Percentiles rank a stretch among this genome's conserved stretches.
phyloP scores from a whole-genome alignment of 768 basidiomycete genomes.

The Suillus paluster region DNA sequence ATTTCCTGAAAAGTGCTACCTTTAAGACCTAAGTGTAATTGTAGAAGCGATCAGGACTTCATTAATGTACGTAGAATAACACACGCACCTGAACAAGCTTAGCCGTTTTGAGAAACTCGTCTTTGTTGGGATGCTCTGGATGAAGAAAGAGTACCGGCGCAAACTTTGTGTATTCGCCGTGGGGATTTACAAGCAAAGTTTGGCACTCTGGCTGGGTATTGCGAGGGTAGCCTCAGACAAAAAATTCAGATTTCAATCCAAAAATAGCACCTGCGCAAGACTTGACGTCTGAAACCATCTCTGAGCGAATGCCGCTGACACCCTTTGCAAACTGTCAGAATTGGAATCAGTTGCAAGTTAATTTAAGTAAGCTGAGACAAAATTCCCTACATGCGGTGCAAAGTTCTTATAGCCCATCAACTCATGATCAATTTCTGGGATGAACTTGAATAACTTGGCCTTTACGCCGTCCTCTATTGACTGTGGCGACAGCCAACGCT shows the following conservation, averaged over 20 bases:
- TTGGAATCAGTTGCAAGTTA: not conserved
- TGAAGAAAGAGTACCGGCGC: conserved; percentile 2
- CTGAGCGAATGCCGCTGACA: not conserved
- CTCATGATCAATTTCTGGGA: not conserved
- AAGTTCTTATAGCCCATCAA: conserved; percentile 2
- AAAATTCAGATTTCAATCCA: not conserved
- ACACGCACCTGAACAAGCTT: conserved; percentile 1
- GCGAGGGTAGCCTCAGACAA: not conserved
- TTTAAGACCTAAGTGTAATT: conserved; percentile 1
- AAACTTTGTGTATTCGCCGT: conserved; percentile 8
- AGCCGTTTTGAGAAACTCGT: conserved; percentile 1
- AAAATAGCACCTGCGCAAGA: not conserved
- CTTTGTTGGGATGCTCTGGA: not conserved
- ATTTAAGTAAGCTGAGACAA: not conserved
- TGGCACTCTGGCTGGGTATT: not conserved
- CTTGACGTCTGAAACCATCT: not conserved
- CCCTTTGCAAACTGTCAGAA: conserved; percentile 6
- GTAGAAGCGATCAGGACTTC: not conserved
- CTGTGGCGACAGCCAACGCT: not conserved
- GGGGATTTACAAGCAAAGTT: not conserved
- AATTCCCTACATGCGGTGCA: not conserved
- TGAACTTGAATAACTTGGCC: conserved; percentile 1
- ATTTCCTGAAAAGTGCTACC: not conserved
- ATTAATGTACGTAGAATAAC: not conserved
- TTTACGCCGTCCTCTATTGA: conserved; percentile 2